Evolutionary conservation across 352 stramenopile species (phyloP).

Genomic region (Phytophthora ohioensis): DNA sequence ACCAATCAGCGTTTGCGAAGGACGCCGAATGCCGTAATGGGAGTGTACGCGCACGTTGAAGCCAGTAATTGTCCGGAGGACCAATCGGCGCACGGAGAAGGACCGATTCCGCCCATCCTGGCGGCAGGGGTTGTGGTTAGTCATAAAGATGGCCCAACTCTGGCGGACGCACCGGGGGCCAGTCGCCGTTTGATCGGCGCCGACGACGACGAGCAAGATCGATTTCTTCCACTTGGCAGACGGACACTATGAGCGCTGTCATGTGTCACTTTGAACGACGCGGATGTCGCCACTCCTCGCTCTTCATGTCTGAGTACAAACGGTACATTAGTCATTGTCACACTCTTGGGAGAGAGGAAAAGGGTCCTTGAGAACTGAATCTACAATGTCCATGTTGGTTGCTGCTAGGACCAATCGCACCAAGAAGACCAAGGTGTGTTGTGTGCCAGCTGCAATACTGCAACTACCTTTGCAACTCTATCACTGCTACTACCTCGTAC

Average conservation of each 20-base stretch:
- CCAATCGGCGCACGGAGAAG: conserved; percentile 33
- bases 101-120: conserved; percentile 36
- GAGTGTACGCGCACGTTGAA: conserved; percentile 5
- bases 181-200: conserved; percentile 28
- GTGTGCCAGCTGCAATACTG: background rate
- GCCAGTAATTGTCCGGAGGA: conserved; percentile 24
- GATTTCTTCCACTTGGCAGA: background rate
- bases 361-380: conserved; percentile 31
- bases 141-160: conserved; percentile 26
- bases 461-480: conserved; percentile 4
- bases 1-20: conserved; percentile 15
- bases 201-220: background rate
- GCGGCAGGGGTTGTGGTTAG: conserved; percentile 18
- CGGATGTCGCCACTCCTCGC: conserved; percentile 46
- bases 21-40: conserved; percentile 9
- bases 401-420: conserved; percentile 36
- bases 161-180: conserved; percentile 18
- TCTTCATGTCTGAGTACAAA: conserved; percentile 70
- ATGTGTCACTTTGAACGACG: conserved; percentile 54
- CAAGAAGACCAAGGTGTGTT: conserved; percentile 40
- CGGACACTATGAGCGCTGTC: conserved; percentile 34
- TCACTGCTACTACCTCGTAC: background rate
- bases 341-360: conserved; percentile 2
- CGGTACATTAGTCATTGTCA: conserved; percentile 17
- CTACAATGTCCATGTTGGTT: background rate